Evolutionary conservation across 2,329 filamentous ascomycete genomes (phyloP), one percentile per base, ranked within the genome.

Genomic region (Ramularia endophylla): DNA sequence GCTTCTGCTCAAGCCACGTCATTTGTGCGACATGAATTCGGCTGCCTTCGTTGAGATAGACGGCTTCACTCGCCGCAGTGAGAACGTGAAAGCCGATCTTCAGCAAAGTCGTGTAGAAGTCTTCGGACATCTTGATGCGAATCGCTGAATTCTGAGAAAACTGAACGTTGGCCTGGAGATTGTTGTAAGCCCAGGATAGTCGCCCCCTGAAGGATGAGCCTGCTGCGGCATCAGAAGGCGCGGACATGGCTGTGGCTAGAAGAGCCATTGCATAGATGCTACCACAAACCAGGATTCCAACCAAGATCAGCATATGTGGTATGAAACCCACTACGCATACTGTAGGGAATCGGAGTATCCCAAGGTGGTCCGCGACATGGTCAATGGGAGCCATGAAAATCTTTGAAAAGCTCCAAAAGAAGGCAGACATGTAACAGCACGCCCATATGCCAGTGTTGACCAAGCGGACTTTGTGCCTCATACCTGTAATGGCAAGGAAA

Each of bases 301-400:
- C 56, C 1, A 97, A 66, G 9, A 97, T 86, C 17, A 95, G 70
- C n/a, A 97, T 73, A 62, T 97, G 90, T 1, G 92, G 92, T 27
- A 97, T 84, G 61, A 97, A 95, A 1, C 90, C 87, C 20, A 97
- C 84, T 44, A 97, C 88, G 57, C 87, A 95, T 29, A 97, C 88
- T 0, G 89, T 95, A 3, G 92, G 92, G 51, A 94, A 95, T 46
- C 87, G 78, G 30, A 95, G 71, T 8, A 95, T 72, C 3, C 86
- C 83, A 4, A 80, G 63, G 11, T 25, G 22, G 45, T 85, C 78
- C 22, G 82, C 77, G 12, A 79, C 56, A 5, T 77, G 78, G 46
- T 62, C 56, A 78, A 82, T 39, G 52, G 65, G 50, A 66, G 66
- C 40, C 41, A 57, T 42, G 39, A 63, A 51, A 8, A 64, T 50